These are phyloP conservation scores for Epicoccum sorghinum DNA, from an alignment of 2,329 filamentous ascomycete genomes.

Conservation along the genomic window DNA sequence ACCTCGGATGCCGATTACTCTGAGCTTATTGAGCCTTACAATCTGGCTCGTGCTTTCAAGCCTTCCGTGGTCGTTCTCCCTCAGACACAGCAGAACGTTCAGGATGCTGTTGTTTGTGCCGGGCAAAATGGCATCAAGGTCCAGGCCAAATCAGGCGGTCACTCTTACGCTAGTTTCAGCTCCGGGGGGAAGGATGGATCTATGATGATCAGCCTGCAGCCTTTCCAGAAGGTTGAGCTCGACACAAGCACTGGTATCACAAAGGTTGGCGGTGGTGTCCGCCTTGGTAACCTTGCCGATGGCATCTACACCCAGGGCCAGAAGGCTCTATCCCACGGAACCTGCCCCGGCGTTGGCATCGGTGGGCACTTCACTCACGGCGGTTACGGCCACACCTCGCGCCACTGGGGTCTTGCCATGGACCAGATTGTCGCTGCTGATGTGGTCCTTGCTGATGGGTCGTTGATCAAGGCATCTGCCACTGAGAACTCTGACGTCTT, in stretches of 20 bases:
- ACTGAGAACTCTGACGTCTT: conserved; percentile 47
- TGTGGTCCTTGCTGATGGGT: conserved; percentile 50
- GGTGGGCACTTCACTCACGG: conserved; percentile 47
- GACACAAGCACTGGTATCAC: conserved; percentile 51
- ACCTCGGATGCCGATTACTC: conserved; percentile 31
- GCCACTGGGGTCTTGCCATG: conserved; percentile 45
- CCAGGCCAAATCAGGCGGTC: conserved; percentile 68
- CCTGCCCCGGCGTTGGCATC: conserved; percentile 55
- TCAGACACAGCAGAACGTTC: conserved; percentile 59
- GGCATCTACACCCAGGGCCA: conserved; percentile 43
- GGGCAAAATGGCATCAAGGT: conserved; percentile 58
- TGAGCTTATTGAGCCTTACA: conserved; percentile 45
- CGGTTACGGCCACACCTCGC: conserved; percentile 44
- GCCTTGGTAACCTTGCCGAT: conserved; percentile 51
- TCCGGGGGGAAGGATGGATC: conserved; percentile 58
- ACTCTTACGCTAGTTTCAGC: conserved; percentile 64
- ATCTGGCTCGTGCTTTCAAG: conserved; percentile 45
- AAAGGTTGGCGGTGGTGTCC: conserved; percentile 56
- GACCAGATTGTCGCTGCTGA: conserved; percentile 44
- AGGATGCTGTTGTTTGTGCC: conserved; percentile 65
- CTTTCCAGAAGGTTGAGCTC: conserved; percentile 53
- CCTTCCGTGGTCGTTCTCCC: conserved; percentile 65
- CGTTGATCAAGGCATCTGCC: conserved; percentile 43
- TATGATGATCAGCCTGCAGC: conserved; percentile 56
- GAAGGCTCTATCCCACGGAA: conserved; percentile 58